Evolutionary conservation across 169 alveolate genomes (phyloP), one percentile per base, ranked within the genome.

Genomic region (Plasmodium berghei): DNA sequence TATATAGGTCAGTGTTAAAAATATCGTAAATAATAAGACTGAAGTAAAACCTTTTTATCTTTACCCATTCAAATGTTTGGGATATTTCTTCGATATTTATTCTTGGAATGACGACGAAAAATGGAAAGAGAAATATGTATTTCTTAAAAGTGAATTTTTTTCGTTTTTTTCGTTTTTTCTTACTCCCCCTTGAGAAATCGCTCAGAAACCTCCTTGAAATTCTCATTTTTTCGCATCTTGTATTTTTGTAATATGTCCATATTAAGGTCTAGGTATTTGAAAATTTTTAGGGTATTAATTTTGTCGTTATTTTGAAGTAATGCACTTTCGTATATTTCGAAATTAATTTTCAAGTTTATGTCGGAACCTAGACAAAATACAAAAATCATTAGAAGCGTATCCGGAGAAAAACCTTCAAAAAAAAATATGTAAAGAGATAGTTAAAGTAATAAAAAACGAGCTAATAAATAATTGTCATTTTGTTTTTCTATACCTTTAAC

Each of bases 31-130:
- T 70, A 59, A 80, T 80, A 18, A 80, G 56, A 34, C 85, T 52
- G 42, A 66, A 80, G 64, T 80, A 80, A 80, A 80, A 80, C 55
- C 90, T 26, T 48, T 69, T 64, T n/a, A 80, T 64, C 69, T 80
- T 80, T 28, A 22, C 73, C 90, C 90, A 80, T 28, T 80, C 90
- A 45, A 80, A 80, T 26, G 26, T 80, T 20, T 80, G 72, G 46
- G 48, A 80, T 45, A 80, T 80, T 40, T 80, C 55, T 22, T 80
- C 90, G 10, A 80, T 67, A 59, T 80, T 26, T 48, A 46, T 66
- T 42, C 90, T 80, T n/a, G 55, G 5, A 16, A 56, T 18, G 18
- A 73, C 0, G 46, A 22, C 42, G 18, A 61, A 52, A 56, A 20
- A 8, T 54, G 24, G 22, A 14, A 46, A 12, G 22, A 9, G 72